A percentile compares a stretch with the other conserved stretches of the same genome.
Conservation (phyloP, 1,139 yeast species). For the Taphrina wiesneri region DNA sequence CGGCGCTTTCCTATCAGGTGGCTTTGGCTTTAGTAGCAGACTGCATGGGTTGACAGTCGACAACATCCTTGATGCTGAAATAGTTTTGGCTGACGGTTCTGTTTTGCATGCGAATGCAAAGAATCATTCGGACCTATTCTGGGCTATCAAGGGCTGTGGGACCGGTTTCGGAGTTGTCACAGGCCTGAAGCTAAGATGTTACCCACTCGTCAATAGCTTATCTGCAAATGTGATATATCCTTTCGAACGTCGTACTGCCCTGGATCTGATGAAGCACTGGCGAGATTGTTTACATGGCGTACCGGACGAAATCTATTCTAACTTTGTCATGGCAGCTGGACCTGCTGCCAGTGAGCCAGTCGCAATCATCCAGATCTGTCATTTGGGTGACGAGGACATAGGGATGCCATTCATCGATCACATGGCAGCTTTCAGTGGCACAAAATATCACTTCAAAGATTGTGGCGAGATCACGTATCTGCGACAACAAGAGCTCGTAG, state of each 20-base stretch:
- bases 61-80: conserved; percentile 12
- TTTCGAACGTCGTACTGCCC: conserved; percentile 1
- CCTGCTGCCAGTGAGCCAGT: conserved; percentile 11
- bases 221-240: conserved; percentile 17
- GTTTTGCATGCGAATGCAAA: conserved; percentile 5
- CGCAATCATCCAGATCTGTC: conserved; percentile 14
- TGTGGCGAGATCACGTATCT: conserved; percentile 17
- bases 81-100: conserved; percentile 12
- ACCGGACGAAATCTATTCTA: conserved; percentile 10
- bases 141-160: conserved; percentile 13
- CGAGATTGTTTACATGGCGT: conserved; percentile 1
- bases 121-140: neutral
- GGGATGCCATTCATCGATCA: neutral
- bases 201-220: conserved; percentile 2
- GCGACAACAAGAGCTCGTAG: conserved; percentile 20
- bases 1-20: conserved; percentile 20
- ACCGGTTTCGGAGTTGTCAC: conserved; percentile 17
- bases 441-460: conserved; percentile 13
- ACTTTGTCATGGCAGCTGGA: conserved; percentile 21
- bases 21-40: conserved; percentile 17
- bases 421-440: conserved; percentile 13
- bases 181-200: neutral
- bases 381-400: neutral
- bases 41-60: conserved; percentile 20
- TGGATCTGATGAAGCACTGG: conserved; percentile 19